Conservation (phyloP, 176 grass and related monocot genomes). For the Triticum urartu region DNA sequence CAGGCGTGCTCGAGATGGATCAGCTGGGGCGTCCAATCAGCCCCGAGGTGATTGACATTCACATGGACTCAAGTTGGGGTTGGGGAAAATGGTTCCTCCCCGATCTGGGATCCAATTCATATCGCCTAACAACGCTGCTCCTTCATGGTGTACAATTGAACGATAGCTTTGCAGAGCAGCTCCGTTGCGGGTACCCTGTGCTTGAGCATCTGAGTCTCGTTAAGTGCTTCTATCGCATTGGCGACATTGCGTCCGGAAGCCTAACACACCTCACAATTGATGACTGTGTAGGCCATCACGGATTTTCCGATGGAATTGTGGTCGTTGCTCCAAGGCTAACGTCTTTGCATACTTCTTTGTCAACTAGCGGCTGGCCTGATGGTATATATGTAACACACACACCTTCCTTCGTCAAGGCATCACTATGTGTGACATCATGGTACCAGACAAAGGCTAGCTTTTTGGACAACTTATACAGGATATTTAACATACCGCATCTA, state of each 20-base stretch:
- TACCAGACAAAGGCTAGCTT: neutral
- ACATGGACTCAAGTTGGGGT: neutral
- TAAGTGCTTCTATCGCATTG: neutral
- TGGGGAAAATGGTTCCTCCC: neutral
- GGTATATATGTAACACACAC: neutral
- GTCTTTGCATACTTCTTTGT: neutral
- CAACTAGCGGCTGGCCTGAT: neutral
- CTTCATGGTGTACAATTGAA: neutral
- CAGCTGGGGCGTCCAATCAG: neutral
- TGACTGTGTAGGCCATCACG: neutral
- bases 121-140: neutral
- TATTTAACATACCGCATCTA: neutral
- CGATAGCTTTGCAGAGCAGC: neutral
- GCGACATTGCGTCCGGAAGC: neutral
- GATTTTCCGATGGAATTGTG: neutral
- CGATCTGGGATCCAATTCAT: neutral
- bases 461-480: neutral
- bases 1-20: neutral
- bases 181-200: neutral
- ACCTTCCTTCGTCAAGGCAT: neutral
- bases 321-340: neutral
- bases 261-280: neutral
- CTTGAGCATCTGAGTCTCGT: neutral
- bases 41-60: neutral
- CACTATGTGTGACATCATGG: neutral